Evolutionary conservation across 2,329 filamentous ascomycete genomes (phyloP).

Genomic region (Dryadomyces quercivorus): DNA sequence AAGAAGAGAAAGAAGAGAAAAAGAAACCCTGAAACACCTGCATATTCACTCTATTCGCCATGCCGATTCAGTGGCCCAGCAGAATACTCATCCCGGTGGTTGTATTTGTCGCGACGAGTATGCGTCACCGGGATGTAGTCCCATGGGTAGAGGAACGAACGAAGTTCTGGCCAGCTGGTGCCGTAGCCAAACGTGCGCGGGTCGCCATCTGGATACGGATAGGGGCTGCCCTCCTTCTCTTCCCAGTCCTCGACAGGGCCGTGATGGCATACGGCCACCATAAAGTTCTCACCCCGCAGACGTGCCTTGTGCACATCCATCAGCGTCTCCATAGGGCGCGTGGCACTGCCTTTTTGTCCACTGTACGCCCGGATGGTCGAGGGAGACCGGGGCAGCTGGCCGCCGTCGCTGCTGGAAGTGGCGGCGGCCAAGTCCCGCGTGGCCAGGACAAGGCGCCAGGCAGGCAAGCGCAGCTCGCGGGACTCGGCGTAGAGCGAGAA

Average conservation of each 20-base stretch:
- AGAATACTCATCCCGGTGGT: constrained; percentile 12
- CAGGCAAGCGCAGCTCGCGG: constrained; percentile 10
- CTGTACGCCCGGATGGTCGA: constrained; percentile 34
- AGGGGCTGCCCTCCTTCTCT: constrained; percentile 1
- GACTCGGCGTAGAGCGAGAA: constrained; percentile 5
- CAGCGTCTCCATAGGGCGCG: constrained; percentile 19
- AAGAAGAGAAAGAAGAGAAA: too few species aligned
- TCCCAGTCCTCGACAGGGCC: background rate
- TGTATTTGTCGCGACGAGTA: constrained; percentile 10
- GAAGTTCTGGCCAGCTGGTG: constrained; percentile 10
- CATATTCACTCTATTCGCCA: background rate
- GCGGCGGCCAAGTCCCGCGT: constrained; percentile 6
- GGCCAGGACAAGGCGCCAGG: constrained; percentile 9
- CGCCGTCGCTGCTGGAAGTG: background rate
- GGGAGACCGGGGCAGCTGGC: constrained; percentile 22
- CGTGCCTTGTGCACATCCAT: constrained; percentile 11
- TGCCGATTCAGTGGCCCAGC: constrained; percentile 3
- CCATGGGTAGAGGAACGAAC: constrained; percentile 12
- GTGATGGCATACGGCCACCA: constrained; percentile 10
- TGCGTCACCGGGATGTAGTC: constrained; percentile 9
- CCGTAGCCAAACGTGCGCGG: constrained; percentile 12
- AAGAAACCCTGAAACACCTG: background rate
- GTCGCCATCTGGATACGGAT: constrained; percentile 9
- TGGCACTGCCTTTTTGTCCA: constrained; percentile 42
- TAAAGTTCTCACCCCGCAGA: constrained; percentile 10